These are phyloP conservation scores for Backusella parvicylindrica DNA, from an alignment of 192 early-diverging fungal genomes.

Conservation along the genomic window DNA sequence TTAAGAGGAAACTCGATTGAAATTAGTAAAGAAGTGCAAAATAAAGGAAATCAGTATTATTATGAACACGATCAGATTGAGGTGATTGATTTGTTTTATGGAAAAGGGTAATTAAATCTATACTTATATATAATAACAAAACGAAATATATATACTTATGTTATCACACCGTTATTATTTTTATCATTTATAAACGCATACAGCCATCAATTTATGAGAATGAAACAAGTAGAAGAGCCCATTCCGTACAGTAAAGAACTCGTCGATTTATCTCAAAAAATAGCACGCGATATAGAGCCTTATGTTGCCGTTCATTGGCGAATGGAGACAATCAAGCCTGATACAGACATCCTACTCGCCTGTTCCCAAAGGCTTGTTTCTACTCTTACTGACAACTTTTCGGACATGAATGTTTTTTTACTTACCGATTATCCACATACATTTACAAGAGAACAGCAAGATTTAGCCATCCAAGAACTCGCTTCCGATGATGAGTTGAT, in stretches of 20 bases:
- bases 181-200: too few species aligned
- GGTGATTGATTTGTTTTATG: slow-evolving; percentile 29
- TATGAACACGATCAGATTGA: slow-evolving; percentile 18
- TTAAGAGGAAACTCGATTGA: neutral
- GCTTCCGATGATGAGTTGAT: neutral
- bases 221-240: neutral
- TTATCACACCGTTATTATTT: neutral
- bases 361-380: slow-evolving; percentile 23
- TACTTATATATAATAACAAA: neutral
- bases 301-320: slow-evolving; percentile 39
- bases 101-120: slow-evolving; percentile 23
- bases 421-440: slow-evolving; percentile 37
- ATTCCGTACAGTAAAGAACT: slow-evolving; percentile 26
- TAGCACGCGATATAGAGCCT: neutral
- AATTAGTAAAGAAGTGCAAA: neutral
- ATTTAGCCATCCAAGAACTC: neutral
- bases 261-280: slow-evolving; percentile 1
- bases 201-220: slow-evolving; percentile 26
- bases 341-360: slow-evolving; percentile 5
- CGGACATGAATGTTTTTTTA: slow-evolving; percentile 21
- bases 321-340: slow-evolving; percentile 11
- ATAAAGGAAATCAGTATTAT: neutral
- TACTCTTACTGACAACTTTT: neutral
- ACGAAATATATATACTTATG: neutral
- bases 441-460: neutral